Conservation (phyloP, 352 stramenopile genomes). For the Pythium brassicae region DNA sequence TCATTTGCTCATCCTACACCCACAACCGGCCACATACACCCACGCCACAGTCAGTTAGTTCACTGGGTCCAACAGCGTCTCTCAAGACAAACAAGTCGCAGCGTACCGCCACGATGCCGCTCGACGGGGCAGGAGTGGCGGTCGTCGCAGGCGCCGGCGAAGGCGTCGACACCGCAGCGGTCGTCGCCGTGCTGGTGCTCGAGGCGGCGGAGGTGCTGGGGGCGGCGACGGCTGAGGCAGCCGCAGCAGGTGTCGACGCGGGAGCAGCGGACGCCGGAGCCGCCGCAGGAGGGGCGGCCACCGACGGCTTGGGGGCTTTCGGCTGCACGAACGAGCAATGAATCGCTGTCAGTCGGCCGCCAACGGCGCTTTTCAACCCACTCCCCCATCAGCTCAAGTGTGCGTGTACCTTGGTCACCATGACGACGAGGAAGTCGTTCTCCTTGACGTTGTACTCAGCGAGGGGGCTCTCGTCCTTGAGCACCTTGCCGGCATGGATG, state of each 20-base stretch:
- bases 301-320: slow-evolving; percentile 47
- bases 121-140: slow-evolving; percentile 19
- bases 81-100: neutral
- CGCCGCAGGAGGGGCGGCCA: slow-evolving; percentile 17
- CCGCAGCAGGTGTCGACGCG: slow-evolving; percentile 18
- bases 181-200: slow-evolving; percentile 53
- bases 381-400: neutral
- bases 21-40: neutral
- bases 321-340: slow-evolving; percentile 20
- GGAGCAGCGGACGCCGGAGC: slow-evolving; percentile 26
- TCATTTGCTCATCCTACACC: slow-evolving; percentile 40
- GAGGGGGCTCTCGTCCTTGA: slow-evolving; percentile 81
- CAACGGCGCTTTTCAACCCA: slow-evolving; percentile 1
- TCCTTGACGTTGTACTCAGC: slow-evolving; percentile 85
- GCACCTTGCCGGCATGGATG: slow-evolving; percentile 85
- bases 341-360: too few species aligned
- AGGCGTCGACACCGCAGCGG: slow-evolving; percentile 60
- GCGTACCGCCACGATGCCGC: slow-evolving; percentile 22
- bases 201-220: slow-evolving; percentile 71
- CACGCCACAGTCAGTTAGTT: neutral
- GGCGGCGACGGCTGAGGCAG: slow-evolving; percentile 22
- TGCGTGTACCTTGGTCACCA: slow-evolving; percentile 74
- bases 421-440: slow-evolving; percentile 86
- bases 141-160: slow-evolving; percentile 43
- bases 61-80: neutral